Evolutionary conservation across 768 basidiomycete genomes (phyloP).

Genomic region (Serpula lacrymans): DNA sequence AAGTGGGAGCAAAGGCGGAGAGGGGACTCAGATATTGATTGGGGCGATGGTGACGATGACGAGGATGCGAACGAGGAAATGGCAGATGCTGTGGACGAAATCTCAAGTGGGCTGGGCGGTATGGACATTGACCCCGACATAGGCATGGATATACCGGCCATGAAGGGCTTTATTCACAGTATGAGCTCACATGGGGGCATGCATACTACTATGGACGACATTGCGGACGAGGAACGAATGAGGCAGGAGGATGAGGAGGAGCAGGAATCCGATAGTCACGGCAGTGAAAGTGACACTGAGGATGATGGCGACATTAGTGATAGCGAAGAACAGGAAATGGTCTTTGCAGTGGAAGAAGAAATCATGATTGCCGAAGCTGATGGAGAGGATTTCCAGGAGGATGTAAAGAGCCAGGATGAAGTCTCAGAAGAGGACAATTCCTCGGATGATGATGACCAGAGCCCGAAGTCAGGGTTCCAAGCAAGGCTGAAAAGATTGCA

Average conservation of each 20-base stretch:
- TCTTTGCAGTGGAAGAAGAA: conserved; percentile 44
- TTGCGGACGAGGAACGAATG: conserved; percentile 52
- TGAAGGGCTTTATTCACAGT: conserved; percentile 52
- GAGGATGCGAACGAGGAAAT: conserved; percentile 26
- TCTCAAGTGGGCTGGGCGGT: conserved; percentile 35
- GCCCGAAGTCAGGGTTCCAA: conserved; percentile 34
- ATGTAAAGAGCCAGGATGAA: conserved; percentile 13
- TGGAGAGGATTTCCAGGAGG: conserved; percentile 11
- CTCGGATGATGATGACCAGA: conserved; percentile 31
- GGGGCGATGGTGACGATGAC: conserved; percentile 48
- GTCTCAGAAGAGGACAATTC: conserved; percentile 29
- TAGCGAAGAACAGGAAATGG: conserved; percentile 29
- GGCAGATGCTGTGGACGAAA: conserved; percentile 23
- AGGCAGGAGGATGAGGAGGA: conserved; percentile 45
- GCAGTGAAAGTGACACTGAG: conserved; percentile 22
- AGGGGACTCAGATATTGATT: conserved; percentile 68
- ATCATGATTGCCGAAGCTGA: conserved; percentile 37
- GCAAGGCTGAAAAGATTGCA: conserved; percentile 32
- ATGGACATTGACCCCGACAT: conserved; percentile 69
- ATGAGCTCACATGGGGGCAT: conserved; percentile 45
- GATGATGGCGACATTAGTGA: conserved; percentile 15
- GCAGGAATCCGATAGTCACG: conserved; percentile 19
- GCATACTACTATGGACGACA: conserved; percentile 64
- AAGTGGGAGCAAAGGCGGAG: conserved; percentile 49
- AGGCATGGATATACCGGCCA: conserved; percentile 41